These are phyloP conservation scores for Leccinum angustisporum DNA, from an alignment of 1,284 basidiomycete species.

Conservation along the genomic window DNA sequence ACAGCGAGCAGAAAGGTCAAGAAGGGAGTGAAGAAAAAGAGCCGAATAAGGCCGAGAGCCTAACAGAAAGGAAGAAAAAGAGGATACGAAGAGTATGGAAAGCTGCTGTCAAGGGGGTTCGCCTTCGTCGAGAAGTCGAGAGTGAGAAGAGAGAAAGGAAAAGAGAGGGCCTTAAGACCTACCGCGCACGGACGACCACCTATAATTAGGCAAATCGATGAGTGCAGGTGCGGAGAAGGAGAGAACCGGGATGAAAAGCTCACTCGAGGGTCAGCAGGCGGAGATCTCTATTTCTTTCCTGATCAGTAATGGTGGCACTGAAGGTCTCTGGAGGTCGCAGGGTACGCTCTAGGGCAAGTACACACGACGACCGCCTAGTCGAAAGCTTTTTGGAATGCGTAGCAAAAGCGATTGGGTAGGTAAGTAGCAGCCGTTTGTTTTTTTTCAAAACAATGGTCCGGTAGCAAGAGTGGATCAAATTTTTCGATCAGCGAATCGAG, in stretches of 20 bases:
- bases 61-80: slow-evolving; percentile 12
- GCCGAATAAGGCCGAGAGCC: slow-evolving; percentile 6
- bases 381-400: slow-evolving; percentile 20
- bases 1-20: slow-evolving; percentile 61
- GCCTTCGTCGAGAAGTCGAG: slow-evolving; percentile 43
- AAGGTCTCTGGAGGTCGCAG: slow-evolving; percentile 40
- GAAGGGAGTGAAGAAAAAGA: slow-evolving; percentile 12
- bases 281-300: slow-evolving; percentile 74
- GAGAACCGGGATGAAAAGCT: slow-evolving; percentile 36
- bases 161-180: slow-evolving; percentile 27
- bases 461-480: neutral
- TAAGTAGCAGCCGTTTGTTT: neutral
- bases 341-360: slow-evolving; percentile 22
- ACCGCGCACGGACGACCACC: slow-evolving; percentile 83
- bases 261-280: slow-evolving; percentile 80
- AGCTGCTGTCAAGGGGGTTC: slow-evolving; percentile 72
- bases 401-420: slow-evolving; percentile 23
- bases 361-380: slow-evolving; percentile 38
- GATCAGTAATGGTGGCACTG: slow-evolving; percentile 65
- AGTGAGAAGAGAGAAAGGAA: slow-evolving; percentile 20
- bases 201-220: slow-evolving; percentile 31
- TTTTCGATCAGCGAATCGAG: slow-evolving; percentile 7
- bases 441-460: neutral
- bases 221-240: slow-evolving; percentile 10
- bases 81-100: slow-evolving; percentile 11